phyloP scores from a whole-genome alignment of 768 basidiomycete species.

The Lactarius psammicola region DNA sequence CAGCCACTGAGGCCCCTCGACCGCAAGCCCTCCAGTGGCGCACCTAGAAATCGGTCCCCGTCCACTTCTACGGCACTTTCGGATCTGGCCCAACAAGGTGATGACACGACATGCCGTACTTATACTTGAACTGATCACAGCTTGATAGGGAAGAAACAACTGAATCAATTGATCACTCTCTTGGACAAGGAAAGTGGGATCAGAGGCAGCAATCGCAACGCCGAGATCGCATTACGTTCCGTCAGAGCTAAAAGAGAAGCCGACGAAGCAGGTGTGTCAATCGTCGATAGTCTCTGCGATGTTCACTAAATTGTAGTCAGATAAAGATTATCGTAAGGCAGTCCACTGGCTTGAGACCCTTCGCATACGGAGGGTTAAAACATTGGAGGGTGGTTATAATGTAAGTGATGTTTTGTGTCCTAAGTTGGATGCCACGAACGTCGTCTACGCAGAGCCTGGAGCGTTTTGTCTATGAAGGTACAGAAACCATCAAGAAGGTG shows the following conservation, averaged over 20 bases:
- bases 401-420: slow-evolving; percentile 40
- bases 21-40: slow-evolving; percentile 65
- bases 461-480: slow-evolving; percentile 71
- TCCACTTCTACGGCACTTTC: slow-evolving; percentile 79
- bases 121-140: not conserved
- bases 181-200: slow-evolving; percentile 68
- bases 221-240: slow-evolving; percentile 66
- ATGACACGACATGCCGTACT: slow-evolving; percentile 10
- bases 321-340: slow-evolving; percentile 87
- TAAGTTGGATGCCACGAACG: not conserved
- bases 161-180: slow-evolving; percentile 84
- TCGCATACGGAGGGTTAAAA: slow-evolving; percentile 76
- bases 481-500: slow-evolving; percentile 57
- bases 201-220: slow-evolving; percentile 52
- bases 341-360: slow-evolving; percentile 94
- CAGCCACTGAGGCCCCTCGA: slow-evolving; percentile 76
- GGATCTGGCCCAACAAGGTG: slow-evolving; percentile 85
- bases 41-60: slow-evolving; percentile 70
- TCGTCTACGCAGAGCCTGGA: slow-evolving; percentile 64
- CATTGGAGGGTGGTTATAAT: slow-evolving; percentile 76
- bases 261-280: slow-evolving; percentile 76
- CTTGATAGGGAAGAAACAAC: slow-evolving; percentile 70
- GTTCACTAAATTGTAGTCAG: slow-evolving; percentile 39
- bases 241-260: slow-evolving; percentile 86
- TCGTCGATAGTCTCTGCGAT: not conserved